These are phyloP conservation scores for Centella asiatica DNA, from an alignment of 129 eudicot species.

Conservation along the genomic window DNA sequence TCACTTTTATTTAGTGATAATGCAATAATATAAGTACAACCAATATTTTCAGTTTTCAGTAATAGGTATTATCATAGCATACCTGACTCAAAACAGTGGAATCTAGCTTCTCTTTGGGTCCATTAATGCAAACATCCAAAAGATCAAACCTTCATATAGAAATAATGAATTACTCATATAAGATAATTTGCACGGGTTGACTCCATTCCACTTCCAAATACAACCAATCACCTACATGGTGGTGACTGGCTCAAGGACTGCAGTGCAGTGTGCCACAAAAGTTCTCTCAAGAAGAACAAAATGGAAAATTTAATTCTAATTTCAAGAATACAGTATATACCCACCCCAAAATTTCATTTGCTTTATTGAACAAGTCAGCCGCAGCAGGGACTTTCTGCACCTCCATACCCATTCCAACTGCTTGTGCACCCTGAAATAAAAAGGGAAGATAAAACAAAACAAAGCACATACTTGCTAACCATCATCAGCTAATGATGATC, in stretches of 20 bases:
- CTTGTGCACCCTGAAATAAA: conserved; percentile 83
- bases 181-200: neutral
- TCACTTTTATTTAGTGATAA: neutral
- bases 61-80: conserved; percentile 6
- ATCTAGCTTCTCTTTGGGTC: conserved; percentile 94
- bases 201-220: neutral
- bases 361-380: conserved; percentile 68
- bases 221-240: neutral
- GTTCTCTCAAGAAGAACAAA: conserved; percentile 8
- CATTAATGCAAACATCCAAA: conserved; percentile 77
- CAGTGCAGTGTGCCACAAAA: neutral
- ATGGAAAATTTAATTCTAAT: neutral
- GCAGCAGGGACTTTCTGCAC: conserved; percentile 95
- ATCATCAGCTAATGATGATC: neutral
- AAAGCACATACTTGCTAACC: neutral
- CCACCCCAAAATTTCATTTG: conserved; percentile 83
- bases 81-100: conserved; percentile 94
- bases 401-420: conserved; percentile 91
- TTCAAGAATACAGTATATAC: neutral
- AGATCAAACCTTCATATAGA: conserved; percentile 72
- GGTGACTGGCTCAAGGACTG: neutral
- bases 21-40: neutral
- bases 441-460: neutral
- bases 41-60: neutral
- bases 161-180: neutral